A percentile compares a stretch with the other conserved stretches of the same genome.
phyloP scores from a whole-genome alignment of 805 yeast species.

The Candida sonorensis region DNA sequence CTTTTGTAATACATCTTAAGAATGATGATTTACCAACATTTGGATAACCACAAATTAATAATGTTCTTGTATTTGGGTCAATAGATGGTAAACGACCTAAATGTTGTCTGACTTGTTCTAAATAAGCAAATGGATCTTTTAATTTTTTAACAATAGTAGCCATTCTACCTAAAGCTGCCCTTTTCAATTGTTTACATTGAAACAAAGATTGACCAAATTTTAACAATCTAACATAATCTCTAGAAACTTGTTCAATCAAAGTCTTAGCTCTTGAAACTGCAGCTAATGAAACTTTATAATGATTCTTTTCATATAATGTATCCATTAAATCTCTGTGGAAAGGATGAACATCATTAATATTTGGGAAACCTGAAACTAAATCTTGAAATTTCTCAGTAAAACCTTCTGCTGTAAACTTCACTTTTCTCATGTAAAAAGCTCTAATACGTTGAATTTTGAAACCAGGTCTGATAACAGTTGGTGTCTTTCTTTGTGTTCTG shows the following conservation, averaged over 20 bases:
- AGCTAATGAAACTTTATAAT: conserved; percentile 93
- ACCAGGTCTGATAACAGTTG: conserved; percentile 97
- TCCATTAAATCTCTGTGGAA: conserved; percentile 98
- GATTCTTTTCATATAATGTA: conserved; percentile 95
- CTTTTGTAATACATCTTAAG: conserved; percentile 87
- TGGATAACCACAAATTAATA: conserved; percentile 97
- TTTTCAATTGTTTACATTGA: conserved; percentile 97
- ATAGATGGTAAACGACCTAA: conserved; percentile 96
- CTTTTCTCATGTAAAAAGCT: conserved; percentile 97
- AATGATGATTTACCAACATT: conserved; percentile 98
- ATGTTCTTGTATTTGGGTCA: conserved; percentile 97
- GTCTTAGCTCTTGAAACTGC: conserved; percentile 92
- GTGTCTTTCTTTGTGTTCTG: conserved; percentile 97
- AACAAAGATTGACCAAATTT: conserved; percentile 97
- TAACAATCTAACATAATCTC: conserved; percentile 90
- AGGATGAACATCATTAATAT: conserved; percentile 96
- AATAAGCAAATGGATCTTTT: conserved; percentile 86
- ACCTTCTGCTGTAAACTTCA: conserved; percentile 93
- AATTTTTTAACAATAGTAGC: conserved; percentile 94
- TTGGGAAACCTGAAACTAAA: conserved; percentile 83
- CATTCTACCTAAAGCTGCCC: conserved; percentile 99
- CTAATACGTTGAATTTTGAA: conserved; percentile 94
- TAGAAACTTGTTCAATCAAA: conserved; percentile 88
- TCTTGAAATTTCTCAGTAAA: conserved; percentile 89
- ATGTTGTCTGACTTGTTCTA: conserved; percentile 99